Base-by-base conservation (phyloP, 192 early-diverging fungal genomes). In the Allomyces macrogynus region DNA sequence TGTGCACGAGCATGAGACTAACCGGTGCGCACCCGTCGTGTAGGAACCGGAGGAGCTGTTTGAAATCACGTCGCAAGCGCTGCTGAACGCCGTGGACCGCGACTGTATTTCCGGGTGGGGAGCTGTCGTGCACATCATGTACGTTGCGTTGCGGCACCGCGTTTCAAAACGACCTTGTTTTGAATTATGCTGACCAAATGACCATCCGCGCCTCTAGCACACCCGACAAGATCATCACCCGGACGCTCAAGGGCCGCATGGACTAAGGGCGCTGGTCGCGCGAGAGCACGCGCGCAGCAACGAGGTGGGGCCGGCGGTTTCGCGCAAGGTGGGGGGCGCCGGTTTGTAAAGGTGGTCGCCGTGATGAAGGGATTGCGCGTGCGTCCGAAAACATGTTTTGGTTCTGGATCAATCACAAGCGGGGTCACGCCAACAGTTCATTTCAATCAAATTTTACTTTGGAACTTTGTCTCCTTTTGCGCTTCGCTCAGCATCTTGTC, bases 61-160 rank as follows among this genome's bases (percentile, higher is more conserved):
- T 70, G 94, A 97, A 77, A 90, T 89, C 63, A 89, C 95, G 54
- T 92, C 90, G 10, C 96, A 99, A 71, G 81, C 95, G 9, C 74
- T 99, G 61, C 76, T 99, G 72, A 92, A 86, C 72, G 90, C 93
- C 20, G 86, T 92, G 61, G 93, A 99, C 72, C 87, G 96, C 68
- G 92, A 99, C 74, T 86, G 89, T 26, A 69, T 91, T 67, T 86
- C 84, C 68, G 96, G 96, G 63, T 99, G 96, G 96, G 96, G 96
- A 73, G 92, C 87, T 61, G 79, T 91, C 61, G 93, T 99, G 24
- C 84, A 92, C 74, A 77, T 97, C 60, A 91, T 97, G 83, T 85
- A 80, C 65, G 80, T 71, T 61, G 23, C 32, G 20, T 7, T 20
- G 22, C 3, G 10, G 14, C 25, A 54, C 10, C n/a, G n/a, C n/a